Evolutionary conservation across 495 filamentous ascomycete species (phyloP).

Genomic region (Hypomontagnella submonticulosa): DNA sequence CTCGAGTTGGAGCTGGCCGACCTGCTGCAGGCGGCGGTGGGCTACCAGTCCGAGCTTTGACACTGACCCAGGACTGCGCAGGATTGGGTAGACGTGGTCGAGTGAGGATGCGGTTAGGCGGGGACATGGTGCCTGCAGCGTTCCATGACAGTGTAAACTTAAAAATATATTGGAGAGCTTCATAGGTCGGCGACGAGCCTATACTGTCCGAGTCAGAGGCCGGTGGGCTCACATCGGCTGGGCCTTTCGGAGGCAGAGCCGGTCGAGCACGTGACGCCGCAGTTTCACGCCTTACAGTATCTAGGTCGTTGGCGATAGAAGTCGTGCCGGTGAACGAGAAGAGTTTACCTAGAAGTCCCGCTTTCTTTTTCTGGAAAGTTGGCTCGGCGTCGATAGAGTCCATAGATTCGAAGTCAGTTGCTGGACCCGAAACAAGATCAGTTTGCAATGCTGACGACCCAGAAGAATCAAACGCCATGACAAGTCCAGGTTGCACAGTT

Average conservation of each 20-base stretch:
- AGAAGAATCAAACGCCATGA: slow-evolving; percentile 56
- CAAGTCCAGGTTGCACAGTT: slow-evolving; percentile 60
- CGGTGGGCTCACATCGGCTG: slow-evolving; percentile 33
- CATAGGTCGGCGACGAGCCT: slow-evolving; percentile 56
- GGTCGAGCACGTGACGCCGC: slow-evolving; percentile 50
- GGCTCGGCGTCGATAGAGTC: slow-evolving; percentile 36
- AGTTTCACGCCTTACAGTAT: slow-evolving; percentile 57
- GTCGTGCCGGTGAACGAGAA: slow-evolving; percentile 61
- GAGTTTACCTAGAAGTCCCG: slow-evolving; percentile 77
- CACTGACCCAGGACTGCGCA: slow-evolving; percentile 68
- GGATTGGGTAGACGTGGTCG: slow-evolving; percentile 81
- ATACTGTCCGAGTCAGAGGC: slow-evolving; percentile 54
- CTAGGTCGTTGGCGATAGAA: slow-evolving; percentile 50
- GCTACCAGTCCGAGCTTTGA: slow-evolving; percentile 50
- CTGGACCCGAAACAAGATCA: slow-evolving; percentile 22
- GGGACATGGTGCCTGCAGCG: slow-evolving; percentile 42
- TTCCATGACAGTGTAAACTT: slow-evolving; percentile 57
- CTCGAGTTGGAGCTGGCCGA: slow-evolving; percentile 56
- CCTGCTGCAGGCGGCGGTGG: slow-evolving; percentile 52
- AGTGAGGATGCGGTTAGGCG: slow-evolving; percentile 62
- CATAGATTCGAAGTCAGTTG: slow-evolving; percentile 49
- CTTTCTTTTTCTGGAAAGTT: slow-evolving; percentile 67
- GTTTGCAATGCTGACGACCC: slow-evolving; percentile 28
- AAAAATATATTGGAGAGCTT: slow-evolving; percentile 57
- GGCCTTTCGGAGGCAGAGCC: slow-evolving; percentile 31